Evolutionary conservation across 352 stramenopile genomes (phyloP).

Genomic region (Aphanomyces stellatus): DNA sequence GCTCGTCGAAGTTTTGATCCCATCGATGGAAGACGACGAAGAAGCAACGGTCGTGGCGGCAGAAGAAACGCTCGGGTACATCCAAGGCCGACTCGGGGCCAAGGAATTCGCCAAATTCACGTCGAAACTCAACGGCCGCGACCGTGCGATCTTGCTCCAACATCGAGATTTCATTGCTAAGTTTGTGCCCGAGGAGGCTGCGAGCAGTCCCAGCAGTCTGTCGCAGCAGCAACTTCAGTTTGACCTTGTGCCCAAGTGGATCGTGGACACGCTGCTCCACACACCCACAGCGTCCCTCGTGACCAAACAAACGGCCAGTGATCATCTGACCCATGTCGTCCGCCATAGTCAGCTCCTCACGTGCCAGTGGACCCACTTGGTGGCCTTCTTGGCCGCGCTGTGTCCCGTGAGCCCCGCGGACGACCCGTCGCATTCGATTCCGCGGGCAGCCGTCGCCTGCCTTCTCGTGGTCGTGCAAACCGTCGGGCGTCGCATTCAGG

Average conservation of each 20-base stretch:
- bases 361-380: not conserved
- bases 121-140: slow-evolving; percentile 53
- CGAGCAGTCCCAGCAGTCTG: no score
- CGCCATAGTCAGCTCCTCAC: not conserved
- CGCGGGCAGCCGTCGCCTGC: not conserved
- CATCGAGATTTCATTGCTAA: slow-evolving; percentile 42
- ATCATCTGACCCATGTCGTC: not conserved
- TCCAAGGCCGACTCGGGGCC: slow-evolving; percentile 45
- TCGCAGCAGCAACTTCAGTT: not conserved
- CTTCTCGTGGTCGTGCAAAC: not conserved
- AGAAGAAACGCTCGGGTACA: slow-evolving; percentile 54
- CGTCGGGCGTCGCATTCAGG: not conserved
- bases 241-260: slow-evolving; percentile 5
- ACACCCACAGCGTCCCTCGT: not conserved
- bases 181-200: slow-evolving; percentile 25
- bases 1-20: slow-evolving; percentile 50
- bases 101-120: slow-evolving; percentile 33
- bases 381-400: not conserved
- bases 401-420: not conserved
- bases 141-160: slow-evolving; percentile 40
- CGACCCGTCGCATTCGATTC: not conserved
- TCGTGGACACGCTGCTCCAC: not conserved
- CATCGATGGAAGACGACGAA: slow-evolving; percentile 43
- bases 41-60: slow-evolving; percentile 52
- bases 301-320: not conserved